phyloP scores from a whole-genome alignment of 2,329 filamentous ascomycete genomes.

The Clarireedia homoeocarpa region DNA sequence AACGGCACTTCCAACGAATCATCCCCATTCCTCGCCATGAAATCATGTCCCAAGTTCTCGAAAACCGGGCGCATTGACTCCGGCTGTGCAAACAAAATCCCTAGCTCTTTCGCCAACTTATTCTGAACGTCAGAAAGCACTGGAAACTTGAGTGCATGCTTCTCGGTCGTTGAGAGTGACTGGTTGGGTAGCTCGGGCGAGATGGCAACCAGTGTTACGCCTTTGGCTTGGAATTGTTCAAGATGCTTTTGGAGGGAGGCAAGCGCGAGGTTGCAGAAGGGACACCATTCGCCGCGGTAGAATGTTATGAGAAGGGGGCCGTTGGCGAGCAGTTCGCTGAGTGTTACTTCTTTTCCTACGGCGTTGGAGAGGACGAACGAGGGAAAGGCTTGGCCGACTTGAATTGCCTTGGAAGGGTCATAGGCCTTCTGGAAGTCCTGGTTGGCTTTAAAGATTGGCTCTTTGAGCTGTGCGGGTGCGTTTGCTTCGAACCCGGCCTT shows the following conservation, averaged over 20 bases:
- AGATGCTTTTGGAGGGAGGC: constrained; percentile 31
- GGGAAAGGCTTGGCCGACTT: constrained; percentile 31
- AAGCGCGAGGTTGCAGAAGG: constrained; percentile 37
- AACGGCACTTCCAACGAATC: constrained; percentile 33
- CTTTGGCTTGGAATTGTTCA: constrained; percentile 30
- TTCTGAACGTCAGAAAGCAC: constrained; percentile 36
- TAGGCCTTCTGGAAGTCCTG: constrained; percentile 13
- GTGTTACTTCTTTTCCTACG: constrained; percentile 29
- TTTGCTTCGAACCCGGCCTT: constrained; percentile 10
- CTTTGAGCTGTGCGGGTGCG: constrained; percentile 9
- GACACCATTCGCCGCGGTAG: constrained; percentile 40
- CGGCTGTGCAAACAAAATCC: constrained; percentile 31
- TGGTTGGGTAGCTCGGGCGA: constrained; percentile 35
- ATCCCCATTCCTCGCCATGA: constrained; percentile 31
- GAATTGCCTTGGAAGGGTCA: constrained; percentile 21
- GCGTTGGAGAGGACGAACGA: constrained; percentile 31
- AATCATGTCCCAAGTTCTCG: constrained; percentile 26
- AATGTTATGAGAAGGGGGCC: constrained; percentile 36
- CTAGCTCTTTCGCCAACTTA: constrained; percentile 30
- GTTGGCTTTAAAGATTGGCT: constrained; percentile 13
- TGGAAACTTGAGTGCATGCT: constrained; percentile 34
- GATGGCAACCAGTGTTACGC: constrained; percentile 36
- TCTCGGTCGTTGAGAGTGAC: constrained; percentile 33
- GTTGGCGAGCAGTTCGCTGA: constrained; percentile 26
- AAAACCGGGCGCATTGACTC: constrained; percentile 26